Evolutionary conservation across 441 rosid species (phyloP), one percentile per base, ranked within the genome.

Genomic region (Populus tomentosa): DNA sequence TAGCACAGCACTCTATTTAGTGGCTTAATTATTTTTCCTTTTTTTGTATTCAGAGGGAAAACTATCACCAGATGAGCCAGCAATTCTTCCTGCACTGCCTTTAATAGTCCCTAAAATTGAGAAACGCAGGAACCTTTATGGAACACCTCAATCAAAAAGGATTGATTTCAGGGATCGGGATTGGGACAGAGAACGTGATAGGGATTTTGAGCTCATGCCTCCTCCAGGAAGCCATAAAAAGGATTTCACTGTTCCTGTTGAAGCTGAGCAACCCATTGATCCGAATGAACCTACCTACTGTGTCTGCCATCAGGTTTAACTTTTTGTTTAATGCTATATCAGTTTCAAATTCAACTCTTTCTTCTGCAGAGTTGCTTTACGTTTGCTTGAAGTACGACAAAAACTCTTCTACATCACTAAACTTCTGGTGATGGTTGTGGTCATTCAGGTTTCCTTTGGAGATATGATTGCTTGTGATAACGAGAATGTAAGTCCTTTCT

Each of bases 391-490:
- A 28, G 23, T 26, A 63, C 13, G 18, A 59, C 21, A 68, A 46
- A 80, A 61, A 28, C 68, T 82, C 23, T 68, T 59, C 8, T 32
- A 50, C 3, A 10, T 56, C 23, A 33, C 75, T 77, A 68, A 83
- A 32, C 46, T 46, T 3, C 67, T 79, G n/a, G 68, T 73, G 73
- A 67, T 71, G 42, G 4, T 28, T 76, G 78, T 64, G 20, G 10
- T 36, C 10, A 73, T 75, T 83, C 79, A 96, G 98, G 98, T 94
- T 71, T 96, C 99, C 6, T 96, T 89, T 77, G 98, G 99, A 81
- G 98, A 96, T 87, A 96, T 96, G 99, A 94, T 96, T 81, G 98
- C 99, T 21, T 96, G 99, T 75, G 99, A 96, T 83, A 96, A 96
- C 65, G 98, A 94, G 89, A 91, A 90, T 67, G 99, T 94, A 82